These are phyloP conservation scores for Pythium brachiatum DNA, from an alignment of 352 stramenopile genomes.

Conservation along the genomic window DNA sequence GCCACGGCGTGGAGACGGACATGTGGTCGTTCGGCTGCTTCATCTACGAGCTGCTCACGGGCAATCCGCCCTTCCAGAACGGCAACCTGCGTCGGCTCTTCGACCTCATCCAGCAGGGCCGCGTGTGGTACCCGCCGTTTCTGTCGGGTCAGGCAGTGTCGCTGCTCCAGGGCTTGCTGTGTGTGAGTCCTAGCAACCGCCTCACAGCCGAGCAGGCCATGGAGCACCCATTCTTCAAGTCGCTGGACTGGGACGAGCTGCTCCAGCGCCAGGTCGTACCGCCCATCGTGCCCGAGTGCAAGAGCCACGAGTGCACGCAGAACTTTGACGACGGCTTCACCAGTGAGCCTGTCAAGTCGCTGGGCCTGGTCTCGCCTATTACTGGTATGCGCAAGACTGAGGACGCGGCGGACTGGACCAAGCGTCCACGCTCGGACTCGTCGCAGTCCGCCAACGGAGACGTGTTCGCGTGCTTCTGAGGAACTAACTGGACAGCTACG, in stretches of 20 bases:
- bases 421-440: constrained; percentile 17
- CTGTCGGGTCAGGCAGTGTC: constrained; percentile 43
- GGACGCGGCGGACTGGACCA: constrained; percentile 7
- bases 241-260: constrained; percentile 66
- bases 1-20: constrained; percentile 76
- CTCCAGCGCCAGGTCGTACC: constrained; percentile 57
- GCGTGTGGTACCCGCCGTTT: constrained; percentile 68
- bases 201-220: constrained; percentile 66
- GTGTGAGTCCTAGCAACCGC: constrained; percentile 41
- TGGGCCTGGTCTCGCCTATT: constrained; percentile 20
- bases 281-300: constrained; percentile 60
- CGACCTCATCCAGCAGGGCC: constrained; percentile 49
- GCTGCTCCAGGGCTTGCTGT: constrained; percentile 52
- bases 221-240: constrained; percentile 71
- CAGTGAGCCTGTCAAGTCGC: constrained; percentile 46
- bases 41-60: constrained; percentile 75
- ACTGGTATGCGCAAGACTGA: background rate
- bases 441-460: constrained; percentile 2
- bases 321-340: constrained; percentile 89
- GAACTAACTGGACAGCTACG: background rate
- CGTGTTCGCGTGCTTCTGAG: constrained; percentile 21
- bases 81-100: constrained; percentile 64
- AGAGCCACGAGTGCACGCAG: constrained; percentile 58
- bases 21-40: constrained; percentile 89
- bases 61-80: constrained; percentile 69